These are phyloP conservation scores for Colletotrichum gigasporum DNA, from an alignment of 2,329 filamentous ascomycete genomes.

Conservation along the genomic window DNA sequence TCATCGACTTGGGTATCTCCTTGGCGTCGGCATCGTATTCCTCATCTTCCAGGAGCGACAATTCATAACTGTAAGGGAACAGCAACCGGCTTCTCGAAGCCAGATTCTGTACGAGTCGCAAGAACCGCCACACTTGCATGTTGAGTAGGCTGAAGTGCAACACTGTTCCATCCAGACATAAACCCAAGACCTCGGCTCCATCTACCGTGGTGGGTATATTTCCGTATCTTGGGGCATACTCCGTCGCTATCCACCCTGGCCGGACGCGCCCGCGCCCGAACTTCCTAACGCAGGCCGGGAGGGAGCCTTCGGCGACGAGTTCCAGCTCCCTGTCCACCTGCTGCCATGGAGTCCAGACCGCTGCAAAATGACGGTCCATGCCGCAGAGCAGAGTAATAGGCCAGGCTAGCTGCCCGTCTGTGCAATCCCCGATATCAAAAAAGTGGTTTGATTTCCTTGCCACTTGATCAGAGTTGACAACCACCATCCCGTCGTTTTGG, in stretches of 20 bases:
- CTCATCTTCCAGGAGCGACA: conserved; percentile 36
- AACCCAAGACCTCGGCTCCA: conserved; percentile 67
- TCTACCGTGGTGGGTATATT: conserved; percentile 52
- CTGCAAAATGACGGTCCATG: conserved; percentile 55
- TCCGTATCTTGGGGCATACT: conserved; percentile 50
- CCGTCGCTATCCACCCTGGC: conserved; percentile 57
- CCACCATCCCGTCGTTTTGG: conserved; percentile 44
- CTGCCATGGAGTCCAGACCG: conserved; percentile 60
- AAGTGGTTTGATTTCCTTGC: conserved; percentile 55
- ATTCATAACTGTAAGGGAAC: conserved; percentile 56
- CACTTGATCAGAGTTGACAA: conserved; percentile 57
- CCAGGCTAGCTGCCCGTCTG: conserved; percentile 39
- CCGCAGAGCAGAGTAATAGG: conserved; percentile 60
- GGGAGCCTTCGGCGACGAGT: conserved; percentile 63
- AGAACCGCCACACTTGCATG: conserved; percentile 69
- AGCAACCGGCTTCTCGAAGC: conserved; percentile 57
- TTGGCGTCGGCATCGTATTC: conserved; percentile 48
- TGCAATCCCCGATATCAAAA: conserved; percentile 52
- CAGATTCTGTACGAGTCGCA: conserved; percentile 79
- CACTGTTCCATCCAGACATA: conserved; percentile 75
- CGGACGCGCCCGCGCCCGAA: conserved; percentile 63
- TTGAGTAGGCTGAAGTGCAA: conserved; percentile 75
- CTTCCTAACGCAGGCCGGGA: conserved; percentile 65
- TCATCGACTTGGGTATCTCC: conserved; percentile 52
- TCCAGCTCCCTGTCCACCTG: conserved; percentile 51